phyloP scores from a whole-genome alignment of 768 basidiomycete genomes.

The Boletus vermiculosoides region DNA sequence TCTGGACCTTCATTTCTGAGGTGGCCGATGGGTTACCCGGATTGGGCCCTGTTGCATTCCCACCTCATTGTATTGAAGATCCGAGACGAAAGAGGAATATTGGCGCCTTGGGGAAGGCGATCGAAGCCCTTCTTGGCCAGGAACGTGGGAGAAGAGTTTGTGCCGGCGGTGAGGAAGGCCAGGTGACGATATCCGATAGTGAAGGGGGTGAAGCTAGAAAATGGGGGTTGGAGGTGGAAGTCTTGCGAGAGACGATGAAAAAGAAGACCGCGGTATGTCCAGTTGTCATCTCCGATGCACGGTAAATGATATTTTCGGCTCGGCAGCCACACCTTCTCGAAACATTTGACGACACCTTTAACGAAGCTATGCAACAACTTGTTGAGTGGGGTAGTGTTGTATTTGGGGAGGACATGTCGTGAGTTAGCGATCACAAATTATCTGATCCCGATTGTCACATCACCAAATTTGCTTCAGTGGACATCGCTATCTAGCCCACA shows the following conservation, averaged over 20 bases:
- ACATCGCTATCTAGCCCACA: slow-evolving; percentile 72
- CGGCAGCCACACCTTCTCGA: slow-evolving; percentile 53
- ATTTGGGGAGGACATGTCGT: slow-evolving; percentile 63
- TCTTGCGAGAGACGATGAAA: slow-evolving; percentile 56
- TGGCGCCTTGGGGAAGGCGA: slow-evolving; percentile 68
- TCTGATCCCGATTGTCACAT: slow-evolving; percentile 24
- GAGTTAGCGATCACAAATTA: slow-evolving; percentile 36
- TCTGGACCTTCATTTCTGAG: slow-evolving; percentile 48
- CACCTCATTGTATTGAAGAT: slow-evolving; percentile 76
- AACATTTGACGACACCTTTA: slow-evolving; percentile 70
- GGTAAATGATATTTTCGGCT: slow-evolving; percentile 21
- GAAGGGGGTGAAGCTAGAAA: slow-evolving; percentile 70
- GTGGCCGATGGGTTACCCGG: slow-evolving; percentile 69
- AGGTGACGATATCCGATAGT: slow-evolving; percentile 34
- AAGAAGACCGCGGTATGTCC: slow-evolving; percentile 52
- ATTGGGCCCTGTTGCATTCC: slow-evolving; percentile 72
- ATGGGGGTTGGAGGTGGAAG: slow-evolving; percentile 70
- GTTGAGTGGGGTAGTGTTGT: slow-evolving; percentile 71
- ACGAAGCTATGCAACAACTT: slow-evolving; percentile 76
- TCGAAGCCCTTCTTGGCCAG: slow-evolving; percentile 61
- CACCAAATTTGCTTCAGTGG: slow-evolving; percentile 46
- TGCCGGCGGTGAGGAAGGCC: slow-evolving; percentile 42
- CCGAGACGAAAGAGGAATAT: slow-evolving; percentile 71
- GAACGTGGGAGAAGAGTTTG: slow-evolving; percentile 68
- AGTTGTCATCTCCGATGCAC: slow-evolving; percentile 7